Evolutionary conservation across 177 flowering plant species (phyloP).

Genomic region (Vitis hybrid): DNA sequence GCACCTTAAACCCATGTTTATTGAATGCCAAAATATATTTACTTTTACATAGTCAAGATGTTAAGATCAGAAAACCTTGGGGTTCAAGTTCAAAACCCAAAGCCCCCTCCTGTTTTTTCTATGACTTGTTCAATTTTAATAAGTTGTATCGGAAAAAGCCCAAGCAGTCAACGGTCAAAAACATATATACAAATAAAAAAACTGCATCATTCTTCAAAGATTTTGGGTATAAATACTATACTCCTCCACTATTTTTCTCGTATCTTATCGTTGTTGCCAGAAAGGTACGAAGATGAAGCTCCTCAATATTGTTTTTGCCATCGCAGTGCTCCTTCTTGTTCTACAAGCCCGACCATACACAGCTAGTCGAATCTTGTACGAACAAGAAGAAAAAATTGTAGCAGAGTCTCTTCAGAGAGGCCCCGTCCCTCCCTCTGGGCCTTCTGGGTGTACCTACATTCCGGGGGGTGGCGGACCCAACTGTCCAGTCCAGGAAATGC

Average conservation of each 20-base stretch:
- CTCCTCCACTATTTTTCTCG: not conserved
- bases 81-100: not conserved
- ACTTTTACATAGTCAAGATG: too few relatives aligned
- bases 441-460: conserved; percentile 54
- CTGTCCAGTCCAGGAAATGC: conserved; percentile 35
- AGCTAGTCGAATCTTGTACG: conserved; percentile 23
- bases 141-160: not conserved
- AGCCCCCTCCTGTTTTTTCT: not conserved
- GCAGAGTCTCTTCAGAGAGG: conserved; percentile 38
- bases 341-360: conserved; percentile 5
- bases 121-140: conserved; percentile 5
- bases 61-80: too few relatives aligned
- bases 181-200: not conserved
- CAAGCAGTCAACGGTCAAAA: conserved; percentile 21
- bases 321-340: conserved; percentile 7
- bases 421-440: conserved; percentile 41
- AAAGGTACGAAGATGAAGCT: conserved; percentile 12
- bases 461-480: conserved; percentile 35
- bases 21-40: too few relatives aligned
- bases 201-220: not conserved
- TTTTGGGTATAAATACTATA: conserved; percentile 11
- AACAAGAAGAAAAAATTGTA: conserved; percentile 12
- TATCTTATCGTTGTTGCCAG: not conserved
- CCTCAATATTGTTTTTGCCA: conserved; percentile 11
- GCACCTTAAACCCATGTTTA: too few relatives aligned